phyloP scores from a whole-genome alignment of 139 green algal genomes.

The Picochlorum sp. region DNA sequence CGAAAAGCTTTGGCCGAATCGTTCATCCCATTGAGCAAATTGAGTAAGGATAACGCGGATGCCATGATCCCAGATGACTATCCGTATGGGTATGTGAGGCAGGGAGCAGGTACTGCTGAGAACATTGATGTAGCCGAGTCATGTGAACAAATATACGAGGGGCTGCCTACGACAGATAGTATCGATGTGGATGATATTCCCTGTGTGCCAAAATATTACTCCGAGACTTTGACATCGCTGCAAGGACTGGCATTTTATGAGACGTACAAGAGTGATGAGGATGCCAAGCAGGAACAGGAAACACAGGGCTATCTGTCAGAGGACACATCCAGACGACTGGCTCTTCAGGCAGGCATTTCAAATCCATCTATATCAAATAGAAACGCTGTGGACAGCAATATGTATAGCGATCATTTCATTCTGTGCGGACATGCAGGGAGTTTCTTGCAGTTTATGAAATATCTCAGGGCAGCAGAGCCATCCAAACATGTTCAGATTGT shows the following conservation, averaged over 20 bases:
- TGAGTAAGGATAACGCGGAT: neutral
- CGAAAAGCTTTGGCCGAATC: neutral
- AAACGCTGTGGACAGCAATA: no score
- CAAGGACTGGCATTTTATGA: conserved; percentile 19
- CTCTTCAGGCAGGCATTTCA: neutral
- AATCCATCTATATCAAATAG: neutral
- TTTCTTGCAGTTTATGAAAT: conserved; percentile 40
- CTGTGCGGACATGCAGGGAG: conserved; percentile 35
- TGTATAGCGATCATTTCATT: conserved; percentile 37
- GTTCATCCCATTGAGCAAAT: conserved; percentile 7
- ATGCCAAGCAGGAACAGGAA: conserved; percentile 22
- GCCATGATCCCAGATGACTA: neutral
- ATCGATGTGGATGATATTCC: conserved; percentile 25
- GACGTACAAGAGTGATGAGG: neutral
- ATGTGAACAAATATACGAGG: conserved; percentile 19
- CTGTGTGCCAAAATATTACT: conserved; percentile 24
- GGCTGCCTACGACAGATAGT: conserved; percentile 28
- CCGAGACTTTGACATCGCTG: conserved; percentile 5
- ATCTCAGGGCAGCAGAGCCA: conserved; percentile 35
- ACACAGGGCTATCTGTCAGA: conserved; percentile 3
- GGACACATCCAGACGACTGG: conserved; percentile 15
- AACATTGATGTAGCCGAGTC: neutral
- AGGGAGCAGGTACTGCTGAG: neutral
- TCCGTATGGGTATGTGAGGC: neutral
- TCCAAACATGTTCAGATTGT: conserved; percentile 27